Percentiles rank a stretch among this genome's conserved stretches.
Conservation (phyloP, 768 basidiomycete genomes). For the Termitomyces sp. region DNA sequence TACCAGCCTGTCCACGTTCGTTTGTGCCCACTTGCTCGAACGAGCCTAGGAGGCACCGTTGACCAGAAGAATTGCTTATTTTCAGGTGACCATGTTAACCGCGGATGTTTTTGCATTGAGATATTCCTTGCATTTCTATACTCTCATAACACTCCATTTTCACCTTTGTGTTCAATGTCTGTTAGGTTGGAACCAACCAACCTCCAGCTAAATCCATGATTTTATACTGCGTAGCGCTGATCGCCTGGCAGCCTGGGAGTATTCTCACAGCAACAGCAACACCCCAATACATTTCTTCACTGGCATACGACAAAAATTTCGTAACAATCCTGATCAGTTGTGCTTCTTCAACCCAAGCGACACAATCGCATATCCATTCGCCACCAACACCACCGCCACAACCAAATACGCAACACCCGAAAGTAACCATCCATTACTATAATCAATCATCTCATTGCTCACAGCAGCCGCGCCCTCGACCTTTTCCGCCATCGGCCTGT, state of each 20-base stretch:
- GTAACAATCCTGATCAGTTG: too few relatives aligned
- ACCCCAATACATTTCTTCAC: too few relatives aligned
- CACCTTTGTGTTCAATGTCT: conserved; percentile 59
- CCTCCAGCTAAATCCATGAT: too few relatives aligned
- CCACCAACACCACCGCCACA: conserved; percentile 43
- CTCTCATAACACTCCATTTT: conserved; percentile 1
- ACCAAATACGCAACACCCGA: conserved; percentile 41
- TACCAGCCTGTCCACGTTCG: too few relatives aligned
- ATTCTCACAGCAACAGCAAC: too few relatives aligned
- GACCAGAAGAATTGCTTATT: conserved; percentile 86
- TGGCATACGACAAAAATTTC: too few relatives aligned
- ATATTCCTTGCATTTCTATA: conserved; percentile 22
- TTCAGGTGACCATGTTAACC: conserved; percentile 95
- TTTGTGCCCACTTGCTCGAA: too few relatives aligned
- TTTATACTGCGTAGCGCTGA: too few relatives aligned
- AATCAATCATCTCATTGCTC: conserved; percentile 28
- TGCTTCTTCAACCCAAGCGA: conserved; percentile 28
- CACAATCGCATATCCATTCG: conserved; percentile 52
- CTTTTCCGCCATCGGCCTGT: conserved; percentile 6
- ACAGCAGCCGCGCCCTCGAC: conserved; percentile 7
- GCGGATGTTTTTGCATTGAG: conserved; percentile 85
- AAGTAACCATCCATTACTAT: conserved; percentile 35
- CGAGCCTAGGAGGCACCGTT: too few relatives aligned
- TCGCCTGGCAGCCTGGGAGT: too few relatives aligned
- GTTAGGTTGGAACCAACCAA: too few relatives aligned